These are phyloP conservation scores for Sporobolomyces roseus DNA, from an alignment of 768 basidiomycete species.

Conservation along the genomic window DNA sequence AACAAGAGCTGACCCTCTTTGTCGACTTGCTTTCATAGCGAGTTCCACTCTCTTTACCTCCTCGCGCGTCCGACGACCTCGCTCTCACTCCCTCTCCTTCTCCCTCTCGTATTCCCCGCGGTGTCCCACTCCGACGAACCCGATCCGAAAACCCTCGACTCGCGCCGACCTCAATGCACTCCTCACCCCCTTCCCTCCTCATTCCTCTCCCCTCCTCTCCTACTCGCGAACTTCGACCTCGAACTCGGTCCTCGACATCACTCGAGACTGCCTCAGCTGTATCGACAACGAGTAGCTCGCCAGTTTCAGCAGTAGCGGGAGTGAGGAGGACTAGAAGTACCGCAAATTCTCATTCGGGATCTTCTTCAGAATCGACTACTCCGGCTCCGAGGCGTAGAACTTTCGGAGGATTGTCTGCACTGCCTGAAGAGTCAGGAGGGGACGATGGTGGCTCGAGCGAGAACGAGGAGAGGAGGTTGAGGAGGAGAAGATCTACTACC, in stretches of 20 bases:
- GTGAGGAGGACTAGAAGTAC: neutral
- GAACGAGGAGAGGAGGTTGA: slow-evolving; percentile 9
- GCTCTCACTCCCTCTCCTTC: neutral
- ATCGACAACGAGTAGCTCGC: neutral
- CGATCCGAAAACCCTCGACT: slow-evolving; percentile 11
- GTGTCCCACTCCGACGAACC: slow-evolving; percentile 14
- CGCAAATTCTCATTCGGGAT: neutral
- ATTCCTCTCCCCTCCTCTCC: neutral
- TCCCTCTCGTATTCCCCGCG: neutral
- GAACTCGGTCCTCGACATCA: slow-evolving; percentile 5
- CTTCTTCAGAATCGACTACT: neutral
- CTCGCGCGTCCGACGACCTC: neutral
- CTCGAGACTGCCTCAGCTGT: neutral
- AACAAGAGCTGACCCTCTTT: too few species aligned
- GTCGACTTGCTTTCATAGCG: neutral
- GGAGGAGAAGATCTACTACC: slow-evolving; percentile 7
- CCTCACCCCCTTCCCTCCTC: neutral
- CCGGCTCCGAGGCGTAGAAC: neutral
- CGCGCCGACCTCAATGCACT: too few species aligned
- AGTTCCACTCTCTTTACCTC: slow-evolving; percentile 8
- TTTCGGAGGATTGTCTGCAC: slow-evolving; percentile 3
- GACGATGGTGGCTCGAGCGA: slow-evolving; percentile 1
- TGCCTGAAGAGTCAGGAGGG: neutral
- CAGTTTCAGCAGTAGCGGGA: neutral
- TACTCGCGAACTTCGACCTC: slow-evolving; percentile 1